Evolutionary conservation across 805 yeast species (phyloP).

Genomic region (Starmera caribaea): DNA sequence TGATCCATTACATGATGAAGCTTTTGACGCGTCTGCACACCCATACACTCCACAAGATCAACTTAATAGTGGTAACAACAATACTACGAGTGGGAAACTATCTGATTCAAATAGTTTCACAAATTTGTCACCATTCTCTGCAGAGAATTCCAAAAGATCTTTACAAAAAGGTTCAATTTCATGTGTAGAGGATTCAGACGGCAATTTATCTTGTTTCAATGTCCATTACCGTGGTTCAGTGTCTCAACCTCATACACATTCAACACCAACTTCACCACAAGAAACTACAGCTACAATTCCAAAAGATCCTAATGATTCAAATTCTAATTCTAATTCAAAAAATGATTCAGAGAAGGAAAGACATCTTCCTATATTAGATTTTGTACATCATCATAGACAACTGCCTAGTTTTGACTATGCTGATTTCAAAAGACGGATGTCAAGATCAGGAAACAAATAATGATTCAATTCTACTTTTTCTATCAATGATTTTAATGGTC

Average conservation of each 20-base stretch:
- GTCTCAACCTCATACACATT: background rate
- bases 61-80: no score
- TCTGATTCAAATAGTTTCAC: no score
- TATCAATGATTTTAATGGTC: no score
- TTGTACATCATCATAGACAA: background rate
- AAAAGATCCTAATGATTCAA: background rate
- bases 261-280: background rate
- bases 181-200: background rate
- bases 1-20: background rate
- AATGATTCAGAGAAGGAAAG: background rate
- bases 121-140: background rate
- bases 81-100: no score
- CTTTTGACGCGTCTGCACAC: background rate
- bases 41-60: background rate
- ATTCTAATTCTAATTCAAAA: no score
- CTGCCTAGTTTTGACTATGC: constrained; percentile 1
- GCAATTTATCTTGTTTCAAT: background rate
- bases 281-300: background rate
- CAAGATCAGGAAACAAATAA: background rate
- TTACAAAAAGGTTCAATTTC: background rate
- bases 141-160: constrained; percentile 1
- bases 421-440: background rate
- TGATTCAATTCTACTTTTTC: background rate
- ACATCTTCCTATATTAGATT: no score
- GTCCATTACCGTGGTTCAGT: constrained; percentile 3